Base-by-base conservation (phyloP, 139 green algal species). In the Zygnema circumcarinatum region DNA sequence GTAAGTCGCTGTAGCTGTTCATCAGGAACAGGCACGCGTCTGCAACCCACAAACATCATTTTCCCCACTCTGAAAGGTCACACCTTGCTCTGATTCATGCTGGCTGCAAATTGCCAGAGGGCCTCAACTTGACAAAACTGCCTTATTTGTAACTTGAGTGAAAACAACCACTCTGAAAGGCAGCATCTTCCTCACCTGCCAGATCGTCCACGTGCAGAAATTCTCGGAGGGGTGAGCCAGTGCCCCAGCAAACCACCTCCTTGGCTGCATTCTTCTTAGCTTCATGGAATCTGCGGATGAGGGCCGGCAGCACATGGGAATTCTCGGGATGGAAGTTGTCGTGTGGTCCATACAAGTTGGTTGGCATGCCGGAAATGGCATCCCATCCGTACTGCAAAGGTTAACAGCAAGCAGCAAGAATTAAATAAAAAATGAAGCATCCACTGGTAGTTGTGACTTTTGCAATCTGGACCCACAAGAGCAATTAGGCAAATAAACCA, bases 311-410 rank as follows among this genome's bases (percentile, higher is more conserved):
- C 22, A 96, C 94, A 76, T 96, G 94, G 31, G 53, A 87, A 75
- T 94, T 88, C 22, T 90, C 88, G 0, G 93, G 86, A 87, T 93
- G 74, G 84, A 95, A 96, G 85, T 96, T 96, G 90, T 96, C 94
- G 76, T 94, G 81, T 33, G 89, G 90, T 25, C 94, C 94, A 78
- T 94, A 96, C 38, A 96, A 91, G 90, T 96, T 96, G 76, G 93
- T 95, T 3, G 94, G 94, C 39, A 95, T 94, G 1, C 79, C 85
- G 29, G 85, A 90, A 41, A 90, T 87, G 20, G 85, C 85, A 38
- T 90, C 85, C 25, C 52, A 90, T 47, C 39, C 39, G 76, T 90
- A 86, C 85, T 90, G 85, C 69, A 80, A 11, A 56, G 29, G 47
- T 78, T 25, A 78, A 40, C 69, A 78, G n/a, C n/a, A n/a, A n/a